phyloP scores from a whole-genome alignment of 2,329 filamentous ascomycete species.

The Penicillium expansum region DNA sequence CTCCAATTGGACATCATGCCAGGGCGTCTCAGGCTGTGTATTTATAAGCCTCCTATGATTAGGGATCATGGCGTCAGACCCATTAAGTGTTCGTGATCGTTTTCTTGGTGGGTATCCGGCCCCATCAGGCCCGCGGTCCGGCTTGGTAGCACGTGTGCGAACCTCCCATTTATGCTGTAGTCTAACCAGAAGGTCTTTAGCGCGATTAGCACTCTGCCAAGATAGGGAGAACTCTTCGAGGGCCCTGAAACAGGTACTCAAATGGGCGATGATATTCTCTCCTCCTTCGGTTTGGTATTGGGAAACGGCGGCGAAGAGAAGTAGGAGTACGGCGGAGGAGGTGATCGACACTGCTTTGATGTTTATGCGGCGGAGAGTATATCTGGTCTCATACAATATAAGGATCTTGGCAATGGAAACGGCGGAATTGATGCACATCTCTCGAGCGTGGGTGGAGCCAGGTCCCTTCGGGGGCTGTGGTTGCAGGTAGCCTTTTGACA shows the following conservation, averaged over 20 bases:
- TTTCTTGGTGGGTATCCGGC: neutral
- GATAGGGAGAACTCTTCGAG: constrained; percentile 18
- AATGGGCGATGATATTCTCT: constrained; percentile 7
- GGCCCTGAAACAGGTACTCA: constrained; percentile 15
- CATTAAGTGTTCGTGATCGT: neutral
- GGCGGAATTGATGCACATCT: constrained; percentile 20
- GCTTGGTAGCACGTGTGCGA: neutral
- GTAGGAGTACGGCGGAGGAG: constrained; percentile 17
- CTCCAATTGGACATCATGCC: neutral
- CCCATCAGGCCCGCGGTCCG: neutral
- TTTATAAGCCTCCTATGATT: neutral
- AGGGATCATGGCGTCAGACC: neutral
- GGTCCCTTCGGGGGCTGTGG: constrained; percentile 27
- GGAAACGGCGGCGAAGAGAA: constrained; percentile 16
- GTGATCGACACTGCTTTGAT: too few relatives aligned
- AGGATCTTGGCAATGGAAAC: constrained; percentile 18
- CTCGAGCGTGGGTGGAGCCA: constrained; percentile 11
- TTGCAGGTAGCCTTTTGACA: constrained; percentile 32
- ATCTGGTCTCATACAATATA: constrained; percentile 11
- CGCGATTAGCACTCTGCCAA: constrained; percentile 15
- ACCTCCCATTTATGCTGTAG: constrained; percentile 15
- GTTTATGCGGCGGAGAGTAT: too few relatives aligned
- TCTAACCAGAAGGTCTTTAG: constrained; percentile 11
- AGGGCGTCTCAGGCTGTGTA: neutral
- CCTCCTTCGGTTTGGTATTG: constrained; percentile 2